These are phyloP conservation scores for Umbilicus rupestris DNA, from an alignment of 164 flowering plant species.

Conservation along the genomic window DNA sequence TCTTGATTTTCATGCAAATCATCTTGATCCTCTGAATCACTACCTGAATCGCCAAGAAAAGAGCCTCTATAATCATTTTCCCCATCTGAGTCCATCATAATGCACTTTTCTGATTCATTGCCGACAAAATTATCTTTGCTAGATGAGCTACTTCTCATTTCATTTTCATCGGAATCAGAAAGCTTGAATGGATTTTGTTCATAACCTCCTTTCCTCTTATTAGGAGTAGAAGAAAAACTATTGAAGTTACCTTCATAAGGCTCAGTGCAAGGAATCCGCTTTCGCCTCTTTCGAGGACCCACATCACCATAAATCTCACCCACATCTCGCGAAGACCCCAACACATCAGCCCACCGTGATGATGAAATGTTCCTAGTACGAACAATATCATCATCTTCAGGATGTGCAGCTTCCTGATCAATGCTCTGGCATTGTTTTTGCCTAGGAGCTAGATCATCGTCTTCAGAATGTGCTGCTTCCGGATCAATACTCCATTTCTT, in stretches of 20 bases:
- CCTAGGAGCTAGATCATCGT: constrained; percentile 45
- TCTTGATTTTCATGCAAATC: constrained; percentile 35
- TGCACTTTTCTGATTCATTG: constrained; percentile 27
- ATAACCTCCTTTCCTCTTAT: constrained; percentile 37
- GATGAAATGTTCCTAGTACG: constrained; percentile 58
- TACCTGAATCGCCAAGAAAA: constrained; percentile 23
- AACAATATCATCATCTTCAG: constrained; percentile 55
- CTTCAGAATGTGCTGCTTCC: constrained; percentile 36
- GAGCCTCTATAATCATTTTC: constrained; percentile 18
- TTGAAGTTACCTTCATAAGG: constrained; percentile 21
- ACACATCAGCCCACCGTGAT: constrained; percentile 87
- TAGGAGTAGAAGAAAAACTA: constrained; percentile 37
- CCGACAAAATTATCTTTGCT: constrained; percentile 38
- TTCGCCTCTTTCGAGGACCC: constrained; percentile 29
- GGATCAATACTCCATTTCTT: neutral
- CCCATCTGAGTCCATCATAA: constrained; percentile 46
- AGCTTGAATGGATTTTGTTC: constrained; percentile 30
- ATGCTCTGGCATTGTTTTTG: neutral
- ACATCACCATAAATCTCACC: constrained; percentile 48
- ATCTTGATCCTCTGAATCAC: constrained; percentile 34
- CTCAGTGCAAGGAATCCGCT: constrained; percentile 25
- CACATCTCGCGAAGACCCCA: constrained; percentile 54
- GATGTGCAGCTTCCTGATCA: constrained; percentile 21
- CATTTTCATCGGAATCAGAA: constrained; percentile 47
- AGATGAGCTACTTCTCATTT: constrained; percentile 21